Percentiles rank a stretch among this genome's conserved stretches.
phyloP scores from a whole-genome alignment of 345 rosid genomes.

The Angophora floribunda region DNA sequence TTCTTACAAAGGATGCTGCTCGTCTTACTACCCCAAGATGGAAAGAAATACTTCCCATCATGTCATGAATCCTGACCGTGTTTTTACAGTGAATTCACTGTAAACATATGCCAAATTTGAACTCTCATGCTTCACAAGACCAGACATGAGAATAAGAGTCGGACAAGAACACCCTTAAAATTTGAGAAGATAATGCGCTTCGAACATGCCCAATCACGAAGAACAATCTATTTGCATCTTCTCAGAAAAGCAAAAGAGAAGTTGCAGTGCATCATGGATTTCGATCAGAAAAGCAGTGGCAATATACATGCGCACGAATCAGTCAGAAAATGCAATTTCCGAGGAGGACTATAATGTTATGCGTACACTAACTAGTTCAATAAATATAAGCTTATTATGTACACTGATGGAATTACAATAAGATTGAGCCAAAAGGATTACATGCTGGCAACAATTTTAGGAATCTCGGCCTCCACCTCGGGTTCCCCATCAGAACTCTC shows the following conservation, averaged over 20 bases:
- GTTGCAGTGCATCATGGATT: not conserved
- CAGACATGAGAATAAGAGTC: not conserved
- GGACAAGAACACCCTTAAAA: not conserved
- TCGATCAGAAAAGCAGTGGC: not conserved
- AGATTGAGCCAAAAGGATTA: conserved; percentile 20
- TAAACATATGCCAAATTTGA: not conserved
- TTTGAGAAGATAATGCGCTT: not conserved
- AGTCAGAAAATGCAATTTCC: not conserved
- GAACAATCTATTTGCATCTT: not conserved
- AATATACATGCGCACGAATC: not conserved
- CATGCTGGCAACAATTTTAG: conserved; percentile 85
- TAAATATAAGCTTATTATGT: conserved; percentile 24
- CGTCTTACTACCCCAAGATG: not conserved
- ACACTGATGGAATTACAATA: conserved; percentile 38
- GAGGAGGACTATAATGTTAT: not conserved
- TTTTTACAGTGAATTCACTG: not conserved
- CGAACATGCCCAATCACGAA: not conserved
- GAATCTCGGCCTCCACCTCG: conserved; percentile 65
- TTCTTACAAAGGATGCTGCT: not conserved
- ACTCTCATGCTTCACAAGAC: not conserved
- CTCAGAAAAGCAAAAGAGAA: not conserved
- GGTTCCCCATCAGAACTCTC: conserved; percentile 55
- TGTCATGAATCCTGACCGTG: not conserved
- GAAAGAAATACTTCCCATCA: not conserved
- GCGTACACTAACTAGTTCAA: not conserved